Conservation (phyloP, 106 monocot genomes). For the Allium sativum region DNA sequence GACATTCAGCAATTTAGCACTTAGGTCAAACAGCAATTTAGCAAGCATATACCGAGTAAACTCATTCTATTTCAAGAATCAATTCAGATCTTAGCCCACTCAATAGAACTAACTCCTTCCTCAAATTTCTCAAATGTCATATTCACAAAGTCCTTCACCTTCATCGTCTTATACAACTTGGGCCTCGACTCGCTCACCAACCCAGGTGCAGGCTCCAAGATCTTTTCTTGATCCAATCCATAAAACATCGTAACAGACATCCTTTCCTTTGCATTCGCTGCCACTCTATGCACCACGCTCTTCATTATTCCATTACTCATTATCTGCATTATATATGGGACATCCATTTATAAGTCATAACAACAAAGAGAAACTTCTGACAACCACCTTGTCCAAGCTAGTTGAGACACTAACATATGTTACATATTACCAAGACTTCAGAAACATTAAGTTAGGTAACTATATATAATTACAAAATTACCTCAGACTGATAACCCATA, state of each 20-base stretch:
- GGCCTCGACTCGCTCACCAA: constrained; percentile 24
- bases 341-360: too few species aligned
- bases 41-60: too few species aligned
- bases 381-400: too few species aligned
- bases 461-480: too few species aligned
- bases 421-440: too few species aligned
- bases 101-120: constrained; percentile 13
- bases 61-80: background rate
- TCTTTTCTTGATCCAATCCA: constrained; percentile 7
- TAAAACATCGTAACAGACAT: constrained; percentile 31
- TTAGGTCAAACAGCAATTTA: too few species aligned
- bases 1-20: too few species aligned
- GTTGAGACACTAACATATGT: too few species aligned
- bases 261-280: constrained; percentile 17
- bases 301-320: constrained; percentile 34
- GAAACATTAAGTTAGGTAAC: background rate
- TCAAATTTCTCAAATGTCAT: constrained; percentile 14
- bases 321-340: constrained; percentile 11
- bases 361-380: too few species aligned
- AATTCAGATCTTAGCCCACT: constrained; percentile 17
- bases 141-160: constrained; percentile 10
- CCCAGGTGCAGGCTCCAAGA: constrained; percentile 11
- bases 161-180: constrained; percentile 17
- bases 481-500: constrained; percentile 38
- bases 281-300: constrained; percentile 29